Percentiles rank a stretch among this genome's conserved stretches.
phyloP scores from a whole-genome alignment of 345 rosid genomes.

The Eutrema heterophyllum region DNA sequence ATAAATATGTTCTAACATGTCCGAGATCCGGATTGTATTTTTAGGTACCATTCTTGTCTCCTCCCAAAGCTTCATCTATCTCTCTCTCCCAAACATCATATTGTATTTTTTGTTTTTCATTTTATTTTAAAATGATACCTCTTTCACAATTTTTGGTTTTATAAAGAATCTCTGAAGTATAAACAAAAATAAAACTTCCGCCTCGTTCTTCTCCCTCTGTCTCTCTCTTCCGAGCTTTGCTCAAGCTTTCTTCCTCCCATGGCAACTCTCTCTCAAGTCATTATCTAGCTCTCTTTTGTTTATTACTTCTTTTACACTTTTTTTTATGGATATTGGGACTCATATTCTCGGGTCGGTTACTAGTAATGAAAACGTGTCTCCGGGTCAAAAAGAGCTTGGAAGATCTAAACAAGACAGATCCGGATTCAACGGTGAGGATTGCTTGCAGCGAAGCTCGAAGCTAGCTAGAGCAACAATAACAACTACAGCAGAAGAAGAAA shows the following conservation, averaged over 20 bases:
- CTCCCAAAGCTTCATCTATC: conserved; percentile 33
- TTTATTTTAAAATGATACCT: conserved; percentile 10
- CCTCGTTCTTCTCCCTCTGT: conserved; percentile 29
- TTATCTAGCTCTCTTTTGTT: conserved; percentile 18
- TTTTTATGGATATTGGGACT: conserved; percentile 47
- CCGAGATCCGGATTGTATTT: conserved; percentile 37
- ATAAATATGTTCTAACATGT: conserved; percentile 41
- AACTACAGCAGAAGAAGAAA: conserved; percentile 22
- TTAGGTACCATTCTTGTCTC: conserved; percentile 35
- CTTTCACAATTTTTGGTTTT: no score
- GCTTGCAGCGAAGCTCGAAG: conserved; percentile 33
- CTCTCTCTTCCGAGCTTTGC: conserved; percentile 15
- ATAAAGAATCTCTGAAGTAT: no score
- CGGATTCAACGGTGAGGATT: conserved; percentile 38
- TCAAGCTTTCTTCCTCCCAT: conserved; percentile 31
- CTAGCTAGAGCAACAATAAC: conserved; percentile 22
- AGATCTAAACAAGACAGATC: conserved; percentile 52
- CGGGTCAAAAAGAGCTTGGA: conserved; percentile 24
- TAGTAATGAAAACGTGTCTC: conserved; percentile 33
- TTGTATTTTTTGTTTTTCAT: no score
- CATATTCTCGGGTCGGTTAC: conserved; percentile 43
- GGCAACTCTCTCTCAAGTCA: conserved; percentile 33
- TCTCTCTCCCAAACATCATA: conserved; percentile 13
- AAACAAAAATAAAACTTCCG: conserved; percentile 1
- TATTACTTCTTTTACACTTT: conserved; percentile 8